These are phyloP conservation scores for Colletotrichum paranaense DNA, from an alignment of 2,329 filamentous ascomycete genomes.

Conservation along the genomic window DNA sequence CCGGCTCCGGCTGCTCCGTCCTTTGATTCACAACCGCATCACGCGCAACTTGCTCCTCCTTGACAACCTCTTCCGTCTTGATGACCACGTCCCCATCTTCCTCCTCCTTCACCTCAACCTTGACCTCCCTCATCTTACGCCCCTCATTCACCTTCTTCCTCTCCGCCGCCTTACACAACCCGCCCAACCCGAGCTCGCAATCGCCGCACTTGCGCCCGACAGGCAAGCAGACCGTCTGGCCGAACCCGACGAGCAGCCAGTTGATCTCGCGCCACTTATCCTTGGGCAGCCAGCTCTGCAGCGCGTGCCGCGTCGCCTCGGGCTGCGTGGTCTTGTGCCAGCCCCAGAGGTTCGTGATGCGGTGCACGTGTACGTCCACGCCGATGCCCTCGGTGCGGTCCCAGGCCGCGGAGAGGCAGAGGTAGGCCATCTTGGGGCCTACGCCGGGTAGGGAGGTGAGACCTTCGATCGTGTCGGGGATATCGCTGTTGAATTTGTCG, in stretches of 20 bases:
- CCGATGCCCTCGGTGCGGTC: constrained; percentile 79
- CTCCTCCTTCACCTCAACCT: constrained; percentile 41
- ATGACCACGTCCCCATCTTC: constrained; percentile 35
- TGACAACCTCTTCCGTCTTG: constrained; percentile 41
- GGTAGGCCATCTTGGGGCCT: constrained; percentile 94
- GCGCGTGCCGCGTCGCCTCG: constrained; percentile 80
- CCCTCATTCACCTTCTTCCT: constrained; percentile 70
- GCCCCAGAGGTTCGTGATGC: constrained; percentile 93
- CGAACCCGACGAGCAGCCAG: constrained; percentile 86
- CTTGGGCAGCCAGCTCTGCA: constrained; percentile 85
- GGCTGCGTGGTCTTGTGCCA: constrained; percentile 87
- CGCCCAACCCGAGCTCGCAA: constrained; percentile 81
- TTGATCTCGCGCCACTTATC: constrained; percentile 96
- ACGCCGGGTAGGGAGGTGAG: constrained; percentile 85
- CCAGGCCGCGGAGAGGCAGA: constrained; percentile 83
- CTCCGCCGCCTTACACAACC: constrained; percentile 81
- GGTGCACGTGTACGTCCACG: constrained; percentile 94
- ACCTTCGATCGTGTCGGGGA: constrained; percentile 81
- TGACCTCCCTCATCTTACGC: constrained; percentile 58
- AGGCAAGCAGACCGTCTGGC: constrained; percentile 87
- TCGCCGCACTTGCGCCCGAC: constrained; percentile 85
- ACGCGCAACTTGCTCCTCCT: constrained; percentile 44
- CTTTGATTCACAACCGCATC: constrained; percentile 24
- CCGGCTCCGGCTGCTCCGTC: neutral
- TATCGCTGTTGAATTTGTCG: constrained; percentile 78